Evolutionary conservation across 495 filamentous ascomycete genomes (phyloP).

Genomic region (Neurospora sp.): DNA sequence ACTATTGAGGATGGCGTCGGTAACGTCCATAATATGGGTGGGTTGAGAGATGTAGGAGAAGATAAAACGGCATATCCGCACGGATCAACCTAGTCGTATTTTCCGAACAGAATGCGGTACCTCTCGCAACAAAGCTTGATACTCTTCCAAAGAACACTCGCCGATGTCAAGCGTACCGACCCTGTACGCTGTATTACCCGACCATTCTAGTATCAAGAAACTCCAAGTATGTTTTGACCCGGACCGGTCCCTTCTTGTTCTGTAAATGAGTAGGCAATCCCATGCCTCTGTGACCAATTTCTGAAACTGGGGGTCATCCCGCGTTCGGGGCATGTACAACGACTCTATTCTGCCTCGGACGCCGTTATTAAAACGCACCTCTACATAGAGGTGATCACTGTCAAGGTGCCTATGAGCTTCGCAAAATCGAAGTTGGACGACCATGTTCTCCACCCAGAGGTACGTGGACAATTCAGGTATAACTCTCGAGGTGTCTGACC

Average conservation of each 20-base stretch:
- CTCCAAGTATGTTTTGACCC: neutral
- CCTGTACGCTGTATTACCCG: neutral
- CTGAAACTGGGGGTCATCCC: neutral
- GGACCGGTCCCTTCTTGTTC: neutral
- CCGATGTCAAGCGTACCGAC: neutral
- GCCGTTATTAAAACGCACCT: neutral
- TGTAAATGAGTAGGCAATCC: neutral
- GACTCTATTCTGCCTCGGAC: neutral
- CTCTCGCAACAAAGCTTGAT: neutral
- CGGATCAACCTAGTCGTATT: neutral
- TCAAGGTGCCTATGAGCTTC: neutral
- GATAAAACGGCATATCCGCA: no score
- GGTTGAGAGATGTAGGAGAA: neutral
- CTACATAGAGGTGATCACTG: neutral
- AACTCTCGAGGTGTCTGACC: no score
- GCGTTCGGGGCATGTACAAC: neutral
- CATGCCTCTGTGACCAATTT: neutral
- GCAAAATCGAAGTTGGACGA: neutral
- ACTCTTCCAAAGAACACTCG: neutral
- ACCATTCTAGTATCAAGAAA: neutral
- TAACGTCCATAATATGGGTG: neutral
- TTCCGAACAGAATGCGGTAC: neutral
- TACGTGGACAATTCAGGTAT: neutral
- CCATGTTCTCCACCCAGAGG: neutral
- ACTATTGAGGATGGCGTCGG: slow-evolving; percentile 8